Conservation (phyloP, 2,329 filamentous ascomycete species). For the Aurifilum marmelostoma region DNA sequence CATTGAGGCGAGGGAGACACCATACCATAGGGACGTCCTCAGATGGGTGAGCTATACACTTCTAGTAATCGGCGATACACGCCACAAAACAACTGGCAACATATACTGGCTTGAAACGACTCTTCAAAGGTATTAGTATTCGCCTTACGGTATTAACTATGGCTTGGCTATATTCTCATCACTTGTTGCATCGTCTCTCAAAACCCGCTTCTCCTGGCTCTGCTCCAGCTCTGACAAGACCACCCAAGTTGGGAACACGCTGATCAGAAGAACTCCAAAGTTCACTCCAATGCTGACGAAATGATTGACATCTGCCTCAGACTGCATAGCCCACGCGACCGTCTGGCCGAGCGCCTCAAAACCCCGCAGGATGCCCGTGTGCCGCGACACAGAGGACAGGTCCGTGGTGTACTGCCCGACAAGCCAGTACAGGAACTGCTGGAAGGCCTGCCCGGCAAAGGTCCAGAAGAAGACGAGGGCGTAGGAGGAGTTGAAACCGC, state of each 20-base stretch:
- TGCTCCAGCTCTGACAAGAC: conserved; percentile 38
- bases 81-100: no score
- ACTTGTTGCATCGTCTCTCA: neutral
- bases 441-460: conserved; percentile 46
- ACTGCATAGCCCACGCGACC: conserved; percentile 41
- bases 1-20: no score
- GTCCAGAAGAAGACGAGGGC: conserved; percentile 69
- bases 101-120: no score
- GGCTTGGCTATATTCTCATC: neutral
- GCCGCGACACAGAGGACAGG: conserved; percentile 37
- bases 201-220: conserved; percentile 34
- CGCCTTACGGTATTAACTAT: neutral
- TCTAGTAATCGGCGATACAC: no score
- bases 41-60: no score
- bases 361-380: conserved; percentile 38
- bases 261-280: conserved; percentile 37
- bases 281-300: conserved; percentile 40
- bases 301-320: conserved; percentile 38
- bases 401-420: conserved; percentile 39
- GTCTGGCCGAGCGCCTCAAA: conserved; percentile 40
- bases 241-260: conserved; percentile 38
- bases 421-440: conserved; percentile 40
- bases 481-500: conserved; percentile 65
- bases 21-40: no score
- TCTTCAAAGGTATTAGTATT: neutral